A percentile compares a stretch with the other conserved stretches of the same genome.
These are phyloP conservation scores for Quercus mongolica DNA, from an alignment of 306 rosid genomes.

Conservation along the genomic window DNA sequence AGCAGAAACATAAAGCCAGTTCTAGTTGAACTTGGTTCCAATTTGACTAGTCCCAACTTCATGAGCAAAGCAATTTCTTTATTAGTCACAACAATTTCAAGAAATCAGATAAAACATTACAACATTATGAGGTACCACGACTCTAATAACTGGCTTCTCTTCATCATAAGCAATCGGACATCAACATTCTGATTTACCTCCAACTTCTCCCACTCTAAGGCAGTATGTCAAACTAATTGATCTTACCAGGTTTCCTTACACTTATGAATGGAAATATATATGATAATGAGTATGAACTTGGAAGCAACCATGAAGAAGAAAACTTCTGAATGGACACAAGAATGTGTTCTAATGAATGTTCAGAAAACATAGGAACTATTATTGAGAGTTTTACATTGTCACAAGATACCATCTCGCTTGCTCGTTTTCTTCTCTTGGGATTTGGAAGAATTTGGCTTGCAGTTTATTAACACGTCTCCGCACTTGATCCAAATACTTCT, in stretches of 20 bases:
- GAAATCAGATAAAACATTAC: neutral
- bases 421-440: no score
- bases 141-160: no score
- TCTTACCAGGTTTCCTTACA: neutral
- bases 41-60: neutral
- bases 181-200: neutral
- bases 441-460: no score
- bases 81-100: neutral
- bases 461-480: no score
- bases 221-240: neutral
- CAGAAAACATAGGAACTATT: neutral
- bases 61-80: neutral
- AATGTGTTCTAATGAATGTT: neutral
- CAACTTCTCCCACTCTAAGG: neutral
- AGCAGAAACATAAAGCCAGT: neutral
- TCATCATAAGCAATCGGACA: neutral
- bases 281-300: no score
- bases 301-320: no score
- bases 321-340: no score
- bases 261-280: neutral
- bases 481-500: no score
- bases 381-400: neutral
- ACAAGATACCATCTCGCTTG: no score
- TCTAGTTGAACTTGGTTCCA: neutral
- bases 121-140: no score